A percentile compares a stretch with the other conserved stretches of the same genome.
These are phyloP conservation scores for Mycena galericulata DNA, from an alignment of 768 basidiomycete species.

Conservation along the genomic window DNA sequence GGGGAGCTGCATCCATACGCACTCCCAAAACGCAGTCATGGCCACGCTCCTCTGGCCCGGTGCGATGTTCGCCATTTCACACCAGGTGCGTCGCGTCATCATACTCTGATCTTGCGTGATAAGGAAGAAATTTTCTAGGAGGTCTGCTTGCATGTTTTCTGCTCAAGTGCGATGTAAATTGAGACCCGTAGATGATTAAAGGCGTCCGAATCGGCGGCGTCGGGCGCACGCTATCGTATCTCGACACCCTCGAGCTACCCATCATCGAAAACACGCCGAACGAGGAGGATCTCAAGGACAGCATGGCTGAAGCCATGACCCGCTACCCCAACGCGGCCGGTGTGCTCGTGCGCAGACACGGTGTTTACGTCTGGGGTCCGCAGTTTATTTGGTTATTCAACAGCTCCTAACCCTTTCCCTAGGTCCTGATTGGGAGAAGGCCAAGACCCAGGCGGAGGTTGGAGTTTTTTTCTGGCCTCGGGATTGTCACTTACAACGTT, in stretches of 20 bases:
- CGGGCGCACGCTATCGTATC: conserved; percentile 82
- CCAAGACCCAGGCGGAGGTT: conserved; percentile 90
- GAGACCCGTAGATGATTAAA: conserved; percentile 82
- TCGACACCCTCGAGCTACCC: conserved; percentile 87
- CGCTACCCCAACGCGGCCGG: conserved; percentile 84
- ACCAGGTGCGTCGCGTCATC: conserved; percentile 66
- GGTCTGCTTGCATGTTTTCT: conserved; percentile 45
- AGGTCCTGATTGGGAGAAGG: conserved; percentile 86
- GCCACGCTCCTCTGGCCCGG: conserved; percentile 84
- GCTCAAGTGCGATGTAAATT: background rate
- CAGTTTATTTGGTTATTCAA: too few relatives aligned
- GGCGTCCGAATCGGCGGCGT: conserved; percentile 83
- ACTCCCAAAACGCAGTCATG: conserved; percentile 92
- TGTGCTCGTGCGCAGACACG: conserved; percentile 82
- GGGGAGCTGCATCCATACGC: conserved; percentile 91
- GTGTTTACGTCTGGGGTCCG: conserved; percentile 90
- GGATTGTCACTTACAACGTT: conserved; percentile 28
- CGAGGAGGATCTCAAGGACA: conserved; percentile 89
- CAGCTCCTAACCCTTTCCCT: too few relatives aligned
- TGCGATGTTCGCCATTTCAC: conserved; percentile 80
- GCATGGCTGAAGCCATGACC: conserved; percentile 89
- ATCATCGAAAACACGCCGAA: conserved; percentile 94
- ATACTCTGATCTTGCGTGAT: conserved; percentile 5
- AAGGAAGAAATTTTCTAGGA: conserved; percentile 48
- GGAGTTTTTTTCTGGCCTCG: background rate